Evolutionary conservation across 305 asterid species (phyloP).

Genomic region (Striga hermonthica): DNA sequence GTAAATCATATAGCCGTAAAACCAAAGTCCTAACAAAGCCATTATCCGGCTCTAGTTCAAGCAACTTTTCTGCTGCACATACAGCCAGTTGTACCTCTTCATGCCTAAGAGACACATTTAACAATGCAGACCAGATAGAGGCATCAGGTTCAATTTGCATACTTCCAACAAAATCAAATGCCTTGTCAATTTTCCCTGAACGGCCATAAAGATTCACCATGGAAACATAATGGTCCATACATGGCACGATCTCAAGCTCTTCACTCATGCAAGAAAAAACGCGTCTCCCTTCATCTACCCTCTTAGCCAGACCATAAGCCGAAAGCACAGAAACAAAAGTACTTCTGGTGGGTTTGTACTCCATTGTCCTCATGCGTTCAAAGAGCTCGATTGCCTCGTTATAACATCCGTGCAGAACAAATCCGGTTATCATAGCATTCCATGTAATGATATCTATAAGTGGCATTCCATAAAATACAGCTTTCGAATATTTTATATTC

Average conservation of each 20-base stretch:
- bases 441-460: constrained; percentile 67
- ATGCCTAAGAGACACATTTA: constrained; percentile 58
- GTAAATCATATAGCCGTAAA: constrained; percentile 37
- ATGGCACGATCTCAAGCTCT: constrained; percentile 48
- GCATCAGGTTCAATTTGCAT: constrained; percentile 49
- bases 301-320: constrained; percentile 66
- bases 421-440: constrained; percentile 68
- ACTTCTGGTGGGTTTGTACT: constrained; percentile 53
- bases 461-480: constrained; percentile 51
- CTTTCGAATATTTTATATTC: constrained; percentile 45
- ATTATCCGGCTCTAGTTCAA: constrained; percentile 53
- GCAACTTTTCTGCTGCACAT: constrained; percentile 60
- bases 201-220: constrained; percentile 71
- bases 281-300: constrained; percentile 53
- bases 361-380: constrained; percentile 49
- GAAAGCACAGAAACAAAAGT: constrained; percentile 63
- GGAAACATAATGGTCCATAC: constrained; percentile 62
- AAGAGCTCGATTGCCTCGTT: constrained; percentile 56
- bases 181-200: constrained; percentile 70
- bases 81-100: constrained; percentile 61
- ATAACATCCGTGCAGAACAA: constrained; percentile 55
- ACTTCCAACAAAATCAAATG: constrained; percentile 45
- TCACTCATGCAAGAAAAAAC: constrained; percentile 46
- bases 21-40: constrained; percentile 36
- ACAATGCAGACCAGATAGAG: constrained; percentile 57